These are phyloP conservation scores for Neonectria neomacrospora DNA, from an alignment of 2,329 filamentous ascomycete genomes.

Conservation along the genomic window DNA sequence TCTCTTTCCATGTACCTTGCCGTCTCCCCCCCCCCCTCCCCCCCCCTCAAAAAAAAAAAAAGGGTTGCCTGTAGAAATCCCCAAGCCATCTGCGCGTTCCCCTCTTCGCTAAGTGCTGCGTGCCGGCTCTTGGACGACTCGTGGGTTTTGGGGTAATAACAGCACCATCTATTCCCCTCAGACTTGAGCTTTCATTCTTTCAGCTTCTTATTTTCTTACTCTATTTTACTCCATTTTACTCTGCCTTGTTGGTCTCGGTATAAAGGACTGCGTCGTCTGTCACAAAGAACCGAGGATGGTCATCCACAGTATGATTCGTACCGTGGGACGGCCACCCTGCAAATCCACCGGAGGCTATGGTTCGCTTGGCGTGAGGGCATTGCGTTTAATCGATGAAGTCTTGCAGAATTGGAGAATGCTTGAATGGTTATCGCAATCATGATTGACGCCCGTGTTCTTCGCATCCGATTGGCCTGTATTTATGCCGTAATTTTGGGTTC, in stretches of 20 bases:
- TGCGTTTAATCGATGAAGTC: neutral
- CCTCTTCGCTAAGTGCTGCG: constrained; percentile 14
- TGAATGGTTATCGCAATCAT: neutral
- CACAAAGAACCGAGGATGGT: neutral
- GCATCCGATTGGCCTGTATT: constrained; percentile 15
- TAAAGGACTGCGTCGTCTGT: neutral
- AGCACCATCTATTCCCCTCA: neutral
- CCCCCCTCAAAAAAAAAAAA: too few relatives aligned
- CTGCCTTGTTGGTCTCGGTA: neutral
- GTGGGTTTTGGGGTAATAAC: constrained; percentile 13
- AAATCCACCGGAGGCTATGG: neutral
- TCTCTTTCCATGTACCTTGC: neutral
- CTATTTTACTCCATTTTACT: neutral
- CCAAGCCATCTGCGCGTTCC: constrained; percentile 7
- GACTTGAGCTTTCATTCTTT: neutral
- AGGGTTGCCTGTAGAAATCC: neutral
- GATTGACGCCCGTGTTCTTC: neutral
- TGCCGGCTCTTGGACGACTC: constrained; percentile 5
- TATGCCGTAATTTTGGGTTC: neutral
- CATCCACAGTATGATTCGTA: neutral
- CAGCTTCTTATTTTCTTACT: neutral
- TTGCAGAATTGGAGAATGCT: constrained; percentile 4
- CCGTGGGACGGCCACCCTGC: neutral
- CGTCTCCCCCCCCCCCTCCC: too few relatives aligned
- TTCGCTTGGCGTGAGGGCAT: neutral